A percentile compares a stretch with the other conserved stretches of the same genome.
These are phyloP conservation scores for Closterium sp. DNA, from an alignment of 139 green algal genomes.

Conservation along the genomic window DNA sequence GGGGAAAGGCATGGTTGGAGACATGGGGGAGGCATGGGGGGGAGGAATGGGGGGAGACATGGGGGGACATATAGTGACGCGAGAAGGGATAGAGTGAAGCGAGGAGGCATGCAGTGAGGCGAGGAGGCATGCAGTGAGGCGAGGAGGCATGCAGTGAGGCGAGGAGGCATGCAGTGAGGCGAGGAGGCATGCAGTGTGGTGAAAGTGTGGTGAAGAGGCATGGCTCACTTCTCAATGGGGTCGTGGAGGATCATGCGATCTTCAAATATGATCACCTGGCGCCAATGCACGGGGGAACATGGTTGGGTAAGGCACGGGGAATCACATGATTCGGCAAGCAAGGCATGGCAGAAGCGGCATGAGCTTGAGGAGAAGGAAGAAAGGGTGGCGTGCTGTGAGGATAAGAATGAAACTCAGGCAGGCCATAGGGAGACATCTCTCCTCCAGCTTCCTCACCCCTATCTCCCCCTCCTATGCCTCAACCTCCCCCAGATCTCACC, in stretches of 20 bases:
- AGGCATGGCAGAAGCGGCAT: too few relatives aligned
- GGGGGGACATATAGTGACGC: too few relatives aligned
- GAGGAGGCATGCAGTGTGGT: neutral
- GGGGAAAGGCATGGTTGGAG: neutral
- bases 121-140: neutral
- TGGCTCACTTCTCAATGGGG: conserved; percentile 69
- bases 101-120: neutral
- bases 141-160: neutral
- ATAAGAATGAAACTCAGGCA: neutral
- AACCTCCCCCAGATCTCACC: too few relatives aligned
- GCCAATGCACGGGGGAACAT: neutral
- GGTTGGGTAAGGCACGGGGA: too few relatives aligned
- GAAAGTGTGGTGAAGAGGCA: neutral
- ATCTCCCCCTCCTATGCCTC: too few relatives aligned
- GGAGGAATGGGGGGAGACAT: neutral
- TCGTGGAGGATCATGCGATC: conserved; percentile 85
- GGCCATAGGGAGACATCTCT: neutral
- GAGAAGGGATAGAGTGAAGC: neutral
- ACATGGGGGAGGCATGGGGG: neutral
- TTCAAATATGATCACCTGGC: conserved; percentile 83
- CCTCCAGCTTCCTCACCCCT: neutral
- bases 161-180: neutral
- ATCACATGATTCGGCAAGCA: too few relatives aligned
- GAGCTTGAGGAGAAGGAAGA: too few relatives aligned
- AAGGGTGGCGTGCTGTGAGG: neutral